Conservation (phyloP, 2,329 filamentous ascomycete species). For the Ampelomyces quisqualis region DNA sequence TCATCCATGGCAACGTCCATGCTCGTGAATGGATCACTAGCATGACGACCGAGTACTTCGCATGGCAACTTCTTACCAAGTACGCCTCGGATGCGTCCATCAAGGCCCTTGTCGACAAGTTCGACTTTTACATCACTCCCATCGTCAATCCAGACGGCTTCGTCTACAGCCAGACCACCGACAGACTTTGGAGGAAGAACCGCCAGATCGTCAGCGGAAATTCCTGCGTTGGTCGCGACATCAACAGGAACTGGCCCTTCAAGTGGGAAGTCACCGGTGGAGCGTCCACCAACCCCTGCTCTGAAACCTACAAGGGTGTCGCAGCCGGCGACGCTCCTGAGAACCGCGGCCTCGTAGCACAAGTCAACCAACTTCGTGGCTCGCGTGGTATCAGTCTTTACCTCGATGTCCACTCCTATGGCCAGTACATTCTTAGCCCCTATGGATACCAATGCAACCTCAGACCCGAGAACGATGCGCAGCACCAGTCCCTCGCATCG, state of each 20-base stretch:
- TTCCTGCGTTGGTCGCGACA: conserved; percentile 41
- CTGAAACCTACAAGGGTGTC: conserved; percentile 41
- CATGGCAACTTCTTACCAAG: conserved; percentile 41
- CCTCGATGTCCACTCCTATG: conserved; percentile 64
- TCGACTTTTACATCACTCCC: conserved; percentile 39
- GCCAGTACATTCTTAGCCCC: conserved; percentile 45
- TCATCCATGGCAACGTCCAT: conserved; percentile 41
- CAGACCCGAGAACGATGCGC: conserved; percentile 50
- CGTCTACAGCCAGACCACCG: conserved; percentile 42
- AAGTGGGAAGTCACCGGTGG: conserved; percentile 40
- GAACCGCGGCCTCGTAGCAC: conserved; percentile 46
- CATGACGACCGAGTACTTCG: conserved; percentile 28
- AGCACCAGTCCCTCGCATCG: conserved; percentile 53
- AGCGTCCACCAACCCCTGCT: conserved; percentile 42
- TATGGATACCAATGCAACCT: conserved; percentile 61
- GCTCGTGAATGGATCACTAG: conserved; percentile 39
- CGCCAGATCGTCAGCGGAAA: conserved; percentile 35
- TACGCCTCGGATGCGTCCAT: conserved; percentile 36
- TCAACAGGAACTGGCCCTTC: conserved; percentile 45
- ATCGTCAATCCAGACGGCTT: conserved; percentile 35
- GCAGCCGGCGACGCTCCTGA: conserved; percentile 39
- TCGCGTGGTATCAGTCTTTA: conserved; percentile 58
- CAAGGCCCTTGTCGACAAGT: conserved; percentile 40
- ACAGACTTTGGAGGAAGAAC: conserved; percentile 46
- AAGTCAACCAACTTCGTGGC: conserved; percentile 43